A percentile compares a stretch with the other conserved stretches of the same genome.
Evolutionary conservation across 371 early-diverging fungal genomes (phyloP).

Genomic region (Parasitella parasitica): DNA sequence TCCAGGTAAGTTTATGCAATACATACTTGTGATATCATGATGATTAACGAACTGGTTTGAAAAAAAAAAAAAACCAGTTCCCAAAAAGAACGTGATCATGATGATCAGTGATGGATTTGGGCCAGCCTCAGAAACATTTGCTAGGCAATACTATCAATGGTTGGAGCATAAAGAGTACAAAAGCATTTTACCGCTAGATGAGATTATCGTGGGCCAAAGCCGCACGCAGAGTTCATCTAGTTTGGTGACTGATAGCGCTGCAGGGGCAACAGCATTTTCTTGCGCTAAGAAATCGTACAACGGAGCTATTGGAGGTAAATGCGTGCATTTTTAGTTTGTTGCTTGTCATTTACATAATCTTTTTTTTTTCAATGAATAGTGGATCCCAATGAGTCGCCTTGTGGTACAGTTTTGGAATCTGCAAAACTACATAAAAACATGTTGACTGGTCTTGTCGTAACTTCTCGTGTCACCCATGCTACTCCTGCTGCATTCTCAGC

Average conservation of each 20-base stretch:
- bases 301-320: constrained; percentile 77
- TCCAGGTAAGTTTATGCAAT: too few relatives aligned
- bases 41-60: neutral
- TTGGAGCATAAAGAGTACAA: constrained; percentile 39
- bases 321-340: too few relatives aligned
- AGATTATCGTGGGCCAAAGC: constrained; percentile 82
- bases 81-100: constrained; percentile 77
- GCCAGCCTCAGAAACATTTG: constrained; percentile 90
- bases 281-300: constrained; percentile 87
- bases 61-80: constrained; percentile 1
- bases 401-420: constrained; percentile 93
- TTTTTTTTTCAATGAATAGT: too few relatives aligned
- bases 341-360: too few relatives aligned
- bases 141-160: constrained; percentile 73
- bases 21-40: too few relatives aligned
- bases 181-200: constrained; percentile 68
- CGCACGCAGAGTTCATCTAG: constrained; percentile 82
- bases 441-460: constrained; percentile 89
- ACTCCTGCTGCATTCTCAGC: constrained; percentile 80
- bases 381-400: constrained; percentile 63
- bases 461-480: constrained; percentile 92
- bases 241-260: constrained; percentile 93
- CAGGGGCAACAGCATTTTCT: constrained; percentile 93
- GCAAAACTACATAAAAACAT: constrained; percentile 77
- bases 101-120: constrained; percentile 95